Percentiles rank a stretch among this genome's conserved stretches.
These are phyloP conservation scores for Rhododendron kiyosumense DNA, from an alignment of 148 eudicot species.

Conservation along the genomic window DNA sequence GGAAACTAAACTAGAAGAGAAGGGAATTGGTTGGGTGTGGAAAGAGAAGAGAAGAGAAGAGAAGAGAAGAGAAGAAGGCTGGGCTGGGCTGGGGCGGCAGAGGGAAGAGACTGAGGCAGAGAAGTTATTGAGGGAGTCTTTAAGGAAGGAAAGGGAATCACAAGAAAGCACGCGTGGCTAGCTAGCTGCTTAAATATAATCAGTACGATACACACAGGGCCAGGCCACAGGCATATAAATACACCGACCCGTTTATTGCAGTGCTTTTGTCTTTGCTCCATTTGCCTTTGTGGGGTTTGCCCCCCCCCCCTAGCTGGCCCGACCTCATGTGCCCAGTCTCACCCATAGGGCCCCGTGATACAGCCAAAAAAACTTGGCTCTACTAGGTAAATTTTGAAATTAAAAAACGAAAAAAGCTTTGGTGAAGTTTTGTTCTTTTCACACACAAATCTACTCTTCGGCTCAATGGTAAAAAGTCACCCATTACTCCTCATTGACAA, in stretches of 20 bases:
- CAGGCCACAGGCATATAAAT: background rate
- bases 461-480: background rate
- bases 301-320: background rate
- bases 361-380: background rate
- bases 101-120: background rate
- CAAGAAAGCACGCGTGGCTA: constrained; percentile 20
- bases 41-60: background rate
- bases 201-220: background rate
- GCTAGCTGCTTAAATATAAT: background rate
- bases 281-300: background rate
- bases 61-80: no score
- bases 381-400: background rate
- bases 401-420: background rate
- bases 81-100: background rate
- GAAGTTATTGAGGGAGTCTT: background rate
- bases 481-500: background rate
- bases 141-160: background rate
- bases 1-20: background rate
- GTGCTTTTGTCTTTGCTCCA: constrained; percentile 1
- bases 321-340: background rate
- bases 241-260: background rate
- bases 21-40: constrained; percentile 3
- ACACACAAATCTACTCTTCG: background rate
- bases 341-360: background rate
- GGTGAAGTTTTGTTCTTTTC: background rate